Conservation (phyloP, 1,139 yeast genomes). For the Lizanozyma gosingica region DNA sequence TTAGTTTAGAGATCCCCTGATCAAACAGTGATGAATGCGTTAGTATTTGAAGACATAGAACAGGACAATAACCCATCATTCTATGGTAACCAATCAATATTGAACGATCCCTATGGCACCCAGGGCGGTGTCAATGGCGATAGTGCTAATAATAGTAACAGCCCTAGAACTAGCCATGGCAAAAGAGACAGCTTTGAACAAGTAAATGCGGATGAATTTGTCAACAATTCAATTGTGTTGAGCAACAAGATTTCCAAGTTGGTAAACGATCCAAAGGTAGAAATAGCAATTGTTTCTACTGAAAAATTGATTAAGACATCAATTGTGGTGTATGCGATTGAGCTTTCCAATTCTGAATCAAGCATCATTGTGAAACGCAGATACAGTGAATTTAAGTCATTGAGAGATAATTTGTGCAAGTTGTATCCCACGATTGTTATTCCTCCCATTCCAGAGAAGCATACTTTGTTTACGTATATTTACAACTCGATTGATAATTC, state of each 20-base stretch:
- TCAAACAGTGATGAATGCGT: neutral
- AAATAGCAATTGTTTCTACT: conserved; percentile 19
- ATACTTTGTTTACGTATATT: conserved; percentile 36
- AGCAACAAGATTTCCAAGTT: conserved; percentile 27
- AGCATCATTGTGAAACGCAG: conserved; percentile 35
- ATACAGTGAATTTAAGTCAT: conserved; percentile 47
- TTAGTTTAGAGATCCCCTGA: too few relatives aligned
- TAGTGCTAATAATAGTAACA: neutral
- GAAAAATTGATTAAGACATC: conserved; percentile 32
- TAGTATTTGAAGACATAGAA: conserved; percentile 29
- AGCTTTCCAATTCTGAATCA: conserved; percentile 10
- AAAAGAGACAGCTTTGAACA: conserved; percentile 2
- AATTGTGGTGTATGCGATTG: conserved; percentile 34
- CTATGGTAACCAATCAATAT: conserved; percentile 25
- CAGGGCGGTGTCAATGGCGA: neutral
- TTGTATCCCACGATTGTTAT: conserved; percentile 42
- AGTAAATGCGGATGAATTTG: conserved; percentile 10
- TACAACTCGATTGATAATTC: conserved; percentile 31
- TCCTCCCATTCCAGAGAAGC: conserved; percentile 55
- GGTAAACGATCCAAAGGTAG: conserved; percentile 19
- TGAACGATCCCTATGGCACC: conserved; percentile 21
- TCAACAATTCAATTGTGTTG: conserved; percentile 30
- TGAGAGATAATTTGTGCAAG: conserved; percentile 34
- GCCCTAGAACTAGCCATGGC: conserved; percentile 4
- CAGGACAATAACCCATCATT: conserved; percentile 43